phyloP scores from a whole-genome alignment of 2,329 filamentous ascomycete species.

The Penicillium thymicola region DNA sequence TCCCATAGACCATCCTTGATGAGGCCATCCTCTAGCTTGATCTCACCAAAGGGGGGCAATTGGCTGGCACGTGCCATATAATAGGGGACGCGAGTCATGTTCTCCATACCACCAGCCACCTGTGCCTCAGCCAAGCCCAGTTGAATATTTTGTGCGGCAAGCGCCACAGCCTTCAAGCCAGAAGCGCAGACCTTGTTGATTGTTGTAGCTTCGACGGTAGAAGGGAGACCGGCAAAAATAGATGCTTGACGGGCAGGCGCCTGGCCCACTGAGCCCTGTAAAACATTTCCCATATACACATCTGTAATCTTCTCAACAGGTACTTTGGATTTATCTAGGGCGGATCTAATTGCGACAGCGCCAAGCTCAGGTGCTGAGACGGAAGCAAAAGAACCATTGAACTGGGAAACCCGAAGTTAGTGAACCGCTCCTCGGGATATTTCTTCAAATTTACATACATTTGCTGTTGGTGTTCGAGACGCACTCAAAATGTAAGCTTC shows the following conservation, averaged over 20 bases:
- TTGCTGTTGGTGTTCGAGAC: conserved; percentile 82
- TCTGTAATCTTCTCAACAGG: conserved; percentile 78
- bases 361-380: conserved; percentile 85
- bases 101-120: conserved; percentile 95
- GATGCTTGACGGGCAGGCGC: conserved; percentile 86
- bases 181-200: conserved; percentile 99
- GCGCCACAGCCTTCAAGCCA: conserved; percentile 83
- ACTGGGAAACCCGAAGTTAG: conserved; percentile 52
- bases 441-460: conserved; percentile 53
- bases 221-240: conserved; percentile 80
- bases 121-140: conserved; percentile 84
- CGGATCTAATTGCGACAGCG: conserved; percentile 86
- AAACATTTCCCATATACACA: conserved; percentile 97
- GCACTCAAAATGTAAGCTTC: conserved; percentile 94
- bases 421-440: not conserved
- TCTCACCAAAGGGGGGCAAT: conserved; percentile 79
- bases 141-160: conserved; percentile 93
- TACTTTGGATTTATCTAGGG: conserved; percentile 79
- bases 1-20: conserved; percentile 95
- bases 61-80: conserved; percentile 80
- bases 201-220: conserved; percentile 80
- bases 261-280: conserved; percentile 80
- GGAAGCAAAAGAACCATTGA: conserved; percentile 85
- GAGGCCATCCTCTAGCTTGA: conserved; percentile 84
- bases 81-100: conserved; percentile 91